Percentiles rank a stretch among this genome's conserved stretches.
These are phyloP conservation scores for Corymbia citriodora DNA, from an alignment of 441 rosid species.

Conservation along the genomic window DNA sequence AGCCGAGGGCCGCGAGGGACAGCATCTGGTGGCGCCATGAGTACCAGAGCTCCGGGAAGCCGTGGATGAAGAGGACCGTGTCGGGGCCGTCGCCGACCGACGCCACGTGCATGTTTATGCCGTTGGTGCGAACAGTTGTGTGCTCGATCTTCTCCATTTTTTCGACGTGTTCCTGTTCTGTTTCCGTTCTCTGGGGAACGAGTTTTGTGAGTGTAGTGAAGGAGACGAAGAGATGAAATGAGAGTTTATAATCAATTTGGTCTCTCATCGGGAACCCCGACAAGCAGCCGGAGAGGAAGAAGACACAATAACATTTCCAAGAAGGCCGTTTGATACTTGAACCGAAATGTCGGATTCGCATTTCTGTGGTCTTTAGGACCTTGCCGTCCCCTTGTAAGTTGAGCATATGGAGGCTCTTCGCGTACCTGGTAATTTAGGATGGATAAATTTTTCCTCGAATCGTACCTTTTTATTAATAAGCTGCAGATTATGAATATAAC, in stretches of 20 bases:
- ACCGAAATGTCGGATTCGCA: background rate
- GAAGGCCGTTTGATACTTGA: background rate
- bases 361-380: background rate
- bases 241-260: background rate
- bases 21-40: slow-evolving; percentile 71
- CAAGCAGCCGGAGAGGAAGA: background rate
- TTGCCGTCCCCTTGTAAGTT: background rate
- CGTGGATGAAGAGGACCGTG: slow-evolving; percentile 49
- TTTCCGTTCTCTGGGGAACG: background rate
- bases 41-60: slow-evolving; percentile 65
- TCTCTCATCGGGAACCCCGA: too few relatives aligned
- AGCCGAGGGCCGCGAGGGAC: slow-evolving; percentile 42
- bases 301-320: background rate
- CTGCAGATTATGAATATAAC: background rate
- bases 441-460: too few relatives aligned
- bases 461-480: background rate
- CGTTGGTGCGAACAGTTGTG: slow-evolving; percentile 38
- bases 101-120: slow-evolving; percentile 51
- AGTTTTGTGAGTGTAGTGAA: background rate
- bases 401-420: background rate
- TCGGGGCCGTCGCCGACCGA: slow-evolving; percentile 44
- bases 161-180: background rate
- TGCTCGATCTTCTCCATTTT: slow-evolving; percentile 63
- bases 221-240: background rate
- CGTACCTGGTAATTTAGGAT: background rate